Percentiles rank a stretch among this genome's conserved stretches.
phyloP scores from a whole-genome alignment of 1,284 basidiomycete genomes.

The Clitocybe nebularis region DNA sequence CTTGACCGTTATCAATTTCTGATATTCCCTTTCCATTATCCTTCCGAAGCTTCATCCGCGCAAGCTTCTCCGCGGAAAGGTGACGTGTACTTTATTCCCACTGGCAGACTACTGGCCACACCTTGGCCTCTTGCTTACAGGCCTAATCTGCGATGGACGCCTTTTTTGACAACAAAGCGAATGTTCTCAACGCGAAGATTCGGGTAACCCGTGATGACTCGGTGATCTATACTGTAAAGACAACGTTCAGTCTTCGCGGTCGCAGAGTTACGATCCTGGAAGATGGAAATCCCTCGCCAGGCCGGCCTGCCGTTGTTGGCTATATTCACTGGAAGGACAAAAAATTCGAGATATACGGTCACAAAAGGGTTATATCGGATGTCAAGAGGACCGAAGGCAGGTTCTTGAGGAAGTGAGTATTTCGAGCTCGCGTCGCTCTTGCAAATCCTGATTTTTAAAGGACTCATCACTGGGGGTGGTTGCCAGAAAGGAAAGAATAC shows the following conservation, averaged over 20 bases:
- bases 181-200: constrained; percentile 39
- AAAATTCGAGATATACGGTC: constrained; percentile 37
- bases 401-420: constrained; percentile 30
- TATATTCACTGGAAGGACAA: constrained; percentile 45
- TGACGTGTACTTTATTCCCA: too few species aligned
- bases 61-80: too few species aligned
- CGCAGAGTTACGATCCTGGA: constrained; percentile 37
- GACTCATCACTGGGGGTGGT: constrained; percentile 40
- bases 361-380: constrained; percentile 33
- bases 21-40: too few species aligned
- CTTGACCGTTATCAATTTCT: too few species aligned
- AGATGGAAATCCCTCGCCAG: constrained; percentile 38
- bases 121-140: too few species aligned
- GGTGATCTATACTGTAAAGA: constrained; percentile 34
- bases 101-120: too few species aligned
- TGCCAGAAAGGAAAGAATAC: constrained; percentile 37
- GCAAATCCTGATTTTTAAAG: constrained; percentile 16
- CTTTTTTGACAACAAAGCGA: constrained; percentile 43
- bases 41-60: too few species aligned
- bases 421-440: background rate
- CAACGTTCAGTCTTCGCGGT: constrained; percentile 36
- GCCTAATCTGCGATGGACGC: constrained; percentile 43
- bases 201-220: constrained; percentile 37
- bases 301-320: constrained; percentile 30
- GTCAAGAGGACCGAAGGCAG: constrained; percentile 31